phyloP scores from a whole-genome alignment of 192 early-diverging fungal species.

The Entomortierella chlamydospora region DNA sequence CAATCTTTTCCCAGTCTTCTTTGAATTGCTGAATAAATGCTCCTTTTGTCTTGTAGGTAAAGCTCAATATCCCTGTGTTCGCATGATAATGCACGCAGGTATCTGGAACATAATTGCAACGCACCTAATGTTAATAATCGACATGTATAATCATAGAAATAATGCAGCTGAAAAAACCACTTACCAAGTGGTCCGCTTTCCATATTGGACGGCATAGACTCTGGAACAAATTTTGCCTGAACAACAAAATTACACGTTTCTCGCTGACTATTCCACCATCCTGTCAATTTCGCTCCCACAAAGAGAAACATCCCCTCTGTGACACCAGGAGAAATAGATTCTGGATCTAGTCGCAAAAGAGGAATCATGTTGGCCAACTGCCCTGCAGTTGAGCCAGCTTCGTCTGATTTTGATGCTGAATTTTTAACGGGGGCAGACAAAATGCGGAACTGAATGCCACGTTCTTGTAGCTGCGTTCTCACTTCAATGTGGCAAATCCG shows the following conservation, averaged over 20 bases:
- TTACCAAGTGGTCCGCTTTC: conserved; percentile 29
- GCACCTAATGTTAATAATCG: too few species aligned
- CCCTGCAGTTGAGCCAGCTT: background rate
- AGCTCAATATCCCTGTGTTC: conserved; percentile 21
- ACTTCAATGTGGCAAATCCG: conserved; percentile 38
- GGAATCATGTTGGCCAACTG: conserved; percentile 19
- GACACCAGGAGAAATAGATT: conserved; percentile 29
- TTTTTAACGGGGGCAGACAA: background rate
- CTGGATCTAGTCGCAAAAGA: conserved; percentile 31
- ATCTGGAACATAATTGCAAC: background rate
- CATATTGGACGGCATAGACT: conserved; percentile 26
- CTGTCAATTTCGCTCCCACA: conserved; percentile 46
- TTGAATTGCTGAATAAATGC: conserved; percentile 40
- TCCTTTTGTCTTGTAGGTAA: conserved; percentile 41
- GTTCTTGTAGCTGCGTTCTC: conserved; percentile 26
- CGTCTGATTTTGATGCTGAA: background rate
- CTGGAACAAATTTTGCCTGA: conserved; percentile 36
- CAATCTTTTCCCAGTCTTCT: conserved; percentile 49
- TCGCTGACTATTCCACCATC: conserved; percentile 48
- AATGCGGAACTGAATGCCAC: conserved; percentile 32
- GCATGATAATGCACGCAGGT: conserved; percentile 18
- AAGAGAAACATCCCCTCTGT: conserved; percentile 29
- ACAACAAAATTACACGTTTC: conserved; percentile 52
- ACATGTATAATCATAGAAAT: too few species aligned
- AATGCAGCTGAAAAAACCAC: background rate